These are phyloP conservation scores for Colletotrichum eremochloae DNA, from an alignment of 2,329 filamentous ascomycete genomes.

Conservation along the genomic window DNA sequence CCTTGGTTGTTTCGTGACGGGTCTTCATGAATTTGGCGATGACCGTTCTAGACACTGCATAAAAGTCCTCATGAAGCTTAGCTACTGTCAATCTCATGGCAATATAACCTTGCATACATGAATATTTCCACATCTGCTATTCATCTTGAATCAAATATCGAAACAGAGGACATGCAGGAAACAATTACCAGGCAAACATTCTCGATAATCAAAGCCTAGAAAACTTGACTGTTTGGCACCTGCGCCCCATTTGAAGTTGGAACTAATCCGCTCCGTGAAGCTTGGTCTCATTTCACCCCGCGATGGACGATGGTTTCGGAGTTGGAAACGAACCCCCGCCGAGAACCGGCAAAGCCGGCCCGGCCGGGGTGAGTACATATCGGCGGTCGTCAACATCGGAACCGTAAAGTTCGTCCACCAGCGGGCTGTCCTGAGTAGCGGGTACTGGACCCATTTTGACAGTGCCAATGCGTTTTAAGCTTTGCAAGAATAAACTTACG, in stretches of 20 bases:
- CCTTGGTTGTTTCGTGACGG: not conserved
- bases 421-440: not conserved
- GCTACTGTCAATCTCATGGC: not conserved
- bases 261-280: not conserved
- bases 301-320: not conserved
- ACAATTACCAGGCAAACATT: not conserved
- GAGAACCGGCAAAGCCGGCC: no score
- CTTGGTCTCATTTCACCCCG: not conserved
- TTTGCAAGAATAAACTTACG: not conserved
- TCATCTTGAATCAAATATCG: not conserved
- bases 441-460: not conserved
- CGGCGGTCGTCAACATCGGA: not conserved
- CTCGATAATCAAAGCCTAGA: not conserved
- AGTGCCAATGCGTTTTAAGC: not conserved
- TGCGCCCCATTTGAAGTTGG: not conserved
- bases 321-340: not conserved
- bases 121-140: accelerated
- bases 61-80: not conserved
- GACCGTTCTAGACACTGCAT: not conserved
- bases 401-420: not conserved
- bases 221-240: not conserved
- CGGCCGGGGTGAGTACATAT: not conserved
- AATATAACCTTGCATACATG: not conserved
- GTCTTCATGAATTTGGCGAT: not conserved
- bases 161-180: not conserved